Percentiles rank a stretch among this genome's conserved stretches.
Evolutionary conservation across 139 green algal species (phyloP).

Genomic region (Ulvella scutata): DNA sequence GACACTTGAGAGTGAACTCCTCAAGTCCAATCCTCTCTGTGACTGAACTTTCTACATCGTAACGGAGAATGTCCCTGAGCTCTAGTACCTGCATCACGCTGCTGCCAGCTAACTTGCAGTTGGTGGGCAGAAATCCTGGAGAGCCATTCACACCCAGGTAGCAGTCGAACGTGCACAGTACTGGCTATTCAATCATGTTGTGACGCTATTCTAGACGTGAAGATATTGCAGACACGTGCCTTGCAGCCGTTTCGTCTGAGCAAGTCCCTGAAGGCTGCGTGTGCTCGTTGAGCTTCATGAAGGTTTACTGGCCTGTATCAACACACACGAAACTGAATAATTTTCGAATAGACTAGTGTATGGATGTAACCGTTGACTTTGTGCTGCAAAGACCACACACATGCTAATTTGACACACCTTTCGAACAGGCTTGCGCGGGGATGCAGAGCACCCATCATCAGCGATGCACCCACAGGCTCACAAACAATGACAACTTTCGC

Average conservation of each 20-base stretch:
- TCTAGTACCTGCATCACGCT: not conserved
- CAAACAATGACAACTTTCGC: slow-evolving; percentile 69
- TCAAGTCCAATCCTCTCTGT: slow-evolving; percentile 70
- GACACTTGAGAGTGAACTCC: slow-evolving; percentile 59
- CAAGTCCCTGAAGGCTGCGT: slow-evolving; percentile 57
- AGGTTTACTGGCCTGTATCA: slow-evolving; percentile 89
- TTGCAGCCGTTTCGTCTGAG: not conserved
- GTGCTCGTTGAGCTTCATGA: slow-evolving; percentile 56
- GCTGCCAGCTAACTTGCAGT: too few relatives aligned
- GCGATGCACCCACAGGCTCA: slow-evolving; percentile 68
- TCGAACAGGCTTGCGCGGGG: slow-evolving; percentile 81
- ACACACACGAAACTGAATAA: too few relatives aligned
- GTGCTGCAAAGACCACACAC: too few relatives aligned
- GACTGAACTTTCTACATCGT: not conserved
- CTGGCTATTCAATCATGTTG: too few relatives aligned
- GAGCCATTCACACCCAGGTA: too few relatives aligned
- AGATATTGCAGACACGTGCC: too few relatives aligned
- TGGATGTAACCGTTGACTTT: too few relatives aligned
- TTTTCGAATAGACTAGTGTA: too few relatives aligned
- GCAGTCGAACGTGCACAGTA: too few relatives aligned
- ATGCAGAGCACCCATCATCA: slow-evolving; percentile 90
- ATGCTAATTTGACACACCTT: too few relatives aligned
- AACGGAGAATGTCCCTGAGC: not conserved
- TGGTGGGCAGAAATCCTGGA: too few relatives aligned
- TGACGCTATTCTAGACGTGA: too few relatives aligned